A percentile compares a stretch with the other conserved stretches of the same genome.
Evolutionary conservation across 768 basidiomycete genomes (phyloP).

Genomic region (Suillus weaverae): DNA sequence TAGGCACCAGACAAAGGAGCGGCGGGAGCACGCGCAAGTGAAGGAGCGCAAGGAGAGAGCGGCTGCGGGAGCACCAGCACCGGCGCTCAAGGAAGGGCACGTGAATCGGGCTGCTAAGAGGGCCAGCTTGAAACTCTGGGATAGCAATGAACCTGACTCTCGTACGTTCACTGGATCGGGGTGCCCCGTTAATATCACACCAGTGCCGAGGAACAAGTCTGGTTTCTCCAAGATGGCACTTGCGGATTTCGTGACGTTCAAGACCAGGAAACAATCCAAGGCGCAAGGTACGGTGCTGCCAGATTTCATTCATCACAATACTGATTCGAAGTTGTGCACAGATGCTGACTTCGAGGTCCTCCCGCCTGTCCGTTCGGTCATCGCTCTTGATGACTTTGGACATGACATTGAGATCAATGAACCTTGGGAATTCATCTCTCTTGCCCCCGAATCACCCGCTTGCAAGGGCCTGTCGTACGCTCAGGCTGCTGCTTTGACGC

Average conservation of each 20-base stretch:
- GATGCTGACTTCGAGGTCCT: constrained; percentile 32
- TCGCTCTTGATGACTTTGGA: constrained; percentile 29
- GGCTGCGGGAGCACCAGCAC: constrained; percentile 10
- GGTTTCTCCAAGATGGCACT: constrained; percentile 24
- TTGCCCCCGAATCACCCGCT: constrained; percentile 25
- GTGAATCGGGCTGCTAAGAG: constrained; percentile 22
- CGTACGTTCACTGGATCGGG: neutral
- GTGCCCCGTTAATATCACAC: neutral
- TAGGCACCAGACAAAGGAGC: constrained; percentile 33
- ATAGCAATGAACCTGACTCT: constrained; percentile 20
- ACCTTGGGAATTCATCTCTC: constrained; percentile 33
- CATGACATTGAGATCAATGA: constrained; percentile 24
- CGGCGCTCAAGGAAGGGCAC: constrained; percentile 21
- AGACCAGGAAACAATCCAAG: neutral
- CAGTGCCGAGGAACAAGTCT: constrained; percentile 6
- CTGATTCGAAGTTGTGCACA: constrained; percentile 3
- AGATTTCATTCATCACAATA: neutral
- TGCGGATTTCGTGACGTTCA: constrained; percentile 26
- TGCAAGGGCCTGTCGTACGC: constrained; percentile 36
- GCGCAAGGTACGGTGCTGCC: neutral
- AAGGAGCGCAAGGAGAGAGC: constrained; percentile 34
- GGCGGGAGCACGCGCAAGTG: constrained; percentile 29
- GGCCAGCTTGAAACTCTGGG: constrained; percentile 31
- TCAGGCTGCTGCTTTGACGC: constrained; percentile 25
- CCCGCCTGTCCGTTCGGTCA: constrained; percentile 31